Evolutionary conservation across 768 basidiomycete genomes (phyloP), one percentile per base, ranked within the genome.

Genomic region (Trametes maxima): DNA sequence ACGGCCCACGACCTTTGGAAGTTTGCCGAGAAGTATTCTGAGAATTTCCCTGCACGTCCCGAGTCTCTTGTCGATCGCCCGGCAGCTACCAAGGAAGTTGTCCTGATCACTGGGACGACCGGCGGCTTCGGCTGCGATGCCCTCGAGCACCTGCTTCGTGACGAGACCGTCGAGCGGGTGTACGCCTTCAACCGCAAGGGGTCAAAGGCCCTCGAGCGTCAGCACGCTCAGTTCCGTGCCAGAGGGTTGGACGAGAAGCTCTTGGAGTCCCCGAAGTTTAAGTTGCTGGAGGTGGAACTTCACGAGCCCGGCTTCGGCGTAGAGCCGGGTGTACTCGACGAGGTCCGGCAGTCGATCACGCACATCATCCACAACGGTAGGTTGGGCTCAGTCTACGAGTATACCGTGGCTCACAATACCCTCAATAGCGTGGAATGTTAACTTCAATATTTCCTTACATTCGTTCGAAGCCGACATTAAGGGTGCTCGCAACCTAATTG

Each of bases 381-480:
- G 57, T 21, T 42, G 36, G 10, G 10, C 19, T 21, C 5, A 3
- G 3, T 2, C 17, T 21, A n/a, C n/a, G 8, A 14, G n/a, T n/a
- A 21, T 11, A n/a, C 11, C 2, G 2, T 51, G 11, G 19, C 46
- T 56, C 6, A 43, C n/a, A 6, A 7, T 43, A 54, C 36, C 59
- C 7, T 5, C 1, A 19, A 11, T 36, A 68, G 79, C 76, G 0
- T 80, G 77, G 79, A 61, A 72, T 19, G 68, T 82, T 6, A 71
- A 82, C 53, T 80, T 81, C 63, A 80, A 81, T 47, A 56, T 76
- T 1, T 69, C 74, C 0, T 63, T 80, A 1, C 35, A 60, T 0
- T 79, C 78, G 2, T 80, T 76, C 61, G 76, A 79, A 46, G 59
- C 71, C 0, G 71, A 75, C 43, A 78, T 57, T 63, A 68, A 17